These are phyloP conservation scores for Backusella westeae DNA, from an alignment of 192 early-diverging fungal species.

Conservation along the genomic window DNA sequence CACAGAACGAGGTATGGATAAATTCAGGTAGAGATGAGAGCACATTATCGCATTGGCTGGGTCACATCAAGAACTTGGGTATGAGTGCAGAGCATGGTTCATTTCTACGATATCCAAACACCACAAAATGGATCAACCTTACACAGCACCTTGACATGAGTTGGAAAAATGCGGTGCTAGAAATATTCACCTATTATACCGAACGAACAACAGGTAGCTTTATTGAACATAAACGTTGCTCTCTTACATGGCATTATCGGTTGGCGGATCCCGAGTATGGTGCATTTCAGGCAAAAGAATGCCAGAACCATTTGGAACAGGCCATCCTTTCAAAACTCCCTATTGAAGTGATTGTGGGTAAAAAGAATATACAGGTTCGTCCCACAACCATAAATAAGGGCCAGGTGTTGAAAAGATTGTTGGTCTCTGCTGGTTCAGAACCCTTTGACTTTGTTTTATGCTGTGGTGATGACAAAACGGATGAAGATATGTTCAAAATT, in stretches of 20 bases:
- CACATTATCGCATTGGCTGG: constrained; percentile 86
- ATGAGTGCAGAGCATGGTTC: constrained; percentile 95
- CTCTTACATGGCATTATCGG: constrained; percentile 98
- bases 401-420: constrained; percentile 88
- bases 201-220: constrained; percentile 94
- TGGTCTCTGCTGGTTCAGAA: constrained; percentile 57
- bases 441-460: constrained; percentile 89
- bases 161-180: constrained; percentile 95
- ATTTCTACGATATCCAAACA: constrained; percentile 80
- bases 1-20: constrained; percentile 82
- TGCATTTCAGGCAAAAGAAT: constrained; percentile 95
- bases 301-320: constrained; percentile 92
- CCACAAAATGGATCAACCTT: constrained; percentile 72
- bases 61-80: constrained; percentile 74
- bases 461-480: constrained; percentile 96
- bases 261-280: constrained; percentile 94
- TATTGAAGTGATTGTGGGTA: constrained; percentile 93
- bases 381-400: constrained; percentile 94
- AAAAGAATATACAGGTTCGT: constrained; percentile 96
- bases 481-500: constrained; percentile 92
- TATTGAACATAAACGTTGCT: constrained; percentile 88
- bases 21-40: constrained; percentile 91
- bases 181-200: constrained; percentile 94
- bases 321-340: constrained; percentile 88
- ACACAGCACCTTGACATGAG: constrained; percentile 74